These are phyloP conservation scores for Venturia aucupariae DNA, from an alignment of 2,329 filamentous ascomycete genomes.

Conservation along the genomic window DNA sequence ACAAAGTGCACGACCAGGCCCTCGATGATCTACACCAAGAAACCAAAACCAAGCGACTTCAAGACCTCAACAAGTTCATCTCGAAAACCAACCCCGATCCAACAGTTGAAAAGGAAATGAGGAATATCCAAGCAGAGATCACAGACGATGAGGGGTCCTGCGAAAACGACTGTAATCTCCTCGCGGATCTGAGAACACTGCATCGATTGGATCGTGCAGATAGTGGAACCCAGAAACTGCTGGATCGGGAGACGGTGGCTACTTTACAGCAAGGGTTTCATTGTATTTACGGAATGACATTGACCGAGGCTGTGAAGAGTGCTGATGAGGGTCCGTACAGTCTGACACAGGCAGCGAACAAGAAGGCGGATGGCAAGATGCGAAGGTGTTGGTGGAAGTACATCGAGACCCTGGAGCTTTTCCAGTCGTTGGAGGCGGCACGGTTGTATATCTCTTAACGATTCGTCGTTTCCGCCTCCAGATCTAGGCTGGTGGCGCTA, in stretches of 20 bases:
- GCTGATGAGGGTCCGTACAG: neutral
- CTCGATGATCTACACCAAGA: neutral
- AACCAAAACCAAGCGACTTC: neutral
- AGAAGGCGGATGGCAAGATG: neutral
- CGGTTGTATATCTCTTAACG: no score
- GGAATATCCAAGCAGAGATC: neutral
- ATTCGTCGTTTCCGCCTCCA: neutral
- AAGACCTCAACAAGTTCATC: neutral
- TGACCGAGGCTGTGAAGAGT: neutral
- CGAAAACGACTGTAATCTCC: neutral
- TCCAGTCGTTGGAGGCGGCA: neutral
- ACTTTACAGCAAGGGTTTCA: neutral
- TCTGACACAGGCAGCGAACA: neutral
- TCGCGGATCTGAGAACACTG: neutral
- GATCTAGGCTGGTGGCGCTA: neutral
- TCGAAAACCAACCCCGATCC: neutral
- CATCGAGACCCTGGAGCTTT: neutral
- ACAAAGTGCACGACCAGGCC: neutral
- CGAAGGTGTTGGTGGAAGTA: neutral
- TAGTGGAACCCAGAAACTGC: neutral
- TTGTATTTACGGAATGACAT: neutral
- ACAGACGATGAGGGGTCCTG: neutral
- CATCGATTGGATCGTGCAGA: neutral
- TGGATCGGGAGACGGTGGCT: neutral
- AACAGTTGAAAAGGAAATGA: neutral